phyloP scores from a whole-genome alignment of 495 filamentous ascomycete genomes.

The Penicillium samsonianum region DNA sequence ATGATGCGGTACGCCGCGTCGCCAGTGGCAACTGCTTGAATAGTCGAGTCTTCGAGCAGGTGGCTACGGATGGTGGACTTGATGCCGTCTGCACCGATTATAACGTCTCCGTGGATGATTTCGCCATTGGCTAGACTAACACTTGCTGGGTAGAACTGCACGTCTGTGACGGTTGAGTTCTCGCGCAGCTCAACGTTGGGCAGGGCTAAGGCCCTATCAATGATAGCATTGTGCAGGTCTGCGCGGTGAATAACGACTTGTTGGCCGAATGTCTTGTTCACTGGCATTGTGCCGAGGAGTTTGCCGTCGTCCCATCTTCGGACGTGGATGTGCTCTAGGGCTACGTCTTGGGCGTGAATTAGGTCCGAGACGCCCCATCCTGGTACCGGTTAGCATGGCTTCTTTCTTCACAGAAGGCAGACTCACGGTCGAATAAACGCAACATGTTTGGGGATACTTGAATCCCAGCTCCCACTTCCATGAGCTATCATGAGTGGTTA shows the following conservation, averaged over 20 bases:
- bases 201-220: constrained; percentile 38
- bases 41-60: constrained; percentile 28
- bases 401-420: not conserved
- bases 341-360: constrained; percentile 42
- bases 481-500: constrained; percentile 29
- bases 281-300: constrained; percentile 40
- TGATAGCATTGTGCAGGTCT: constrained; percentile 46
- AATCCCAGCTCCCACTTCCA: constrained; percentile 76
- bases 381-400: constrained; percentile 10
- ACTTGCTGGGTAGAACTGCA: constrained; percentile 32
- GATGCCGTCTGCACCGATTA: constrained; percentile 52
- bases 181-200: constrained; percentile 39
- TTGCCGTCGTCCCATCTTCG: constrained; percentile 46
- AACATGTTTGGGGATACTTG: constrained; percentile 79
- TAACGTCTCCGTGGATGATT: constrained; percentile 40
- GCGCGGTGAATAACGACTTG: constrained; percentile 48
- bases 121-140: constrained; percentile 40
- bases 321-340: constrained; percentile 45
- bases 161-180: constrained; percentile 36
- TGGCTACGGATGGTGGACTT: constrained; percentile 42
- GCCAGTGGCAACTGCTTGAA: constrained; percentile 39
- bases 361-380: constrained; percentile 47
- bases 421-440: constrained; percentile 62
- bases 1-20: constrained; percentile 51
- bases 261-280: constrained; percentile 46